These are phyloP conservation scores for Globisporangium megalacanthum DNA, from an alignment of 352 stramenopile species.

Conservation along the genomic window DNA sequence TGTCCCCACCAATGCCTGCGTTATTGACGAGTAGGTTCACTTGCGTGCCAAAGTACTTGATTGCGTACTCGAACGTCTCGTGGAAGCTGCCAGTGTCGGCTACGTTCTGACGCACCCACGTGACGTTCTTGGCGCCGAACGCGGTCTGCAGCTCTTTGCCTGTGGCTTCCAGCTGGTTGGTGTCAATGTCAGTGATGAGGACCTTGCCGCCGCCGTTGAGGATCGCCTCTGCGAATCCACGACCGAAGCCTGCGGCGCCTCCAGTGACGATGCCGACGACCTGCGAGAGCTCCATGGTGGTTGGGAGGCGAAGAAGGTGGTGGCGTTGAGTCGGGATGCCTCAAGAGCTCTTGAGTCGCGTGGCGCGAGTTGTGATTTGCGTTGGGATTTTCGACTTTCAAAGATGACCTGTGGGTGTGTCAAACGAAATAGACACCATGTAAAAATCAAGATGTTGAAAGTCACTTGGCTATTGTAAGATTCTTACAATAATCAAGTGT, in stretches of 20 bases:
- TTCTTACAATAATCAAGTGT: too few species aligned
- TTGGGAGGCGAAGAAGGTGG: not conserved
- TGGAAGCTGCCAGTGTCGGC: conserved; percentile 60
- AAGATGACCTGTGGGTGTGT: too few species aligned
- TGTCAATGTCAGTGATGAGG: conserved; percentile 75
- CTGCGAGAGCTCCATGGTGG: conserved; percentile 55
- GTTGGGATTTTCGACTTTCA: too few species aligned
- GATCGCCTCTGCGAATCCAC: conserved; percentile 55
- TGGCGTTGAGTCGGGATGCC: too few species aligned
- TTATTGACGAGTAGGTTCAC: conserved; percentile 83
- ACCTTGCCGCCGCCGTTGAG: conserved; percentile 43
- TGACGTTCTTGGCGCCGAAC: conserved; percentile 47
- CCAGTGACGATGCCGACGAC: conserved; percentile 67
- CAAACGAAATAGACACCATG: too few species aligned
- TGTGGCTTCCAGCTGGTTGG: conserved; percentile 45
- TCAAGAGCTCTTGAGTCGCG: too few species aligned
- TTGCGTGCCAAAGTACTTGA: conserved; percentile 45
- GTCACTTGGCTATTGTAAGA: too few species aligned
- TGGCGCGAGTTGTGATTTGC: too few species aligned
- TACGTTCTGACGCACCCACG: conserved; percentile 67
- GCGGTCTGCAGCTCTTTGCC: conserved; percentile 52
- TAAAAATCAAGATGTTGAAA: too few species aligned
- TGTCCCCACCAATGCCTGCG: conserved; percentile 62
- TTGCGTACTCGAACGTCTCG: conserved; percentile 48
- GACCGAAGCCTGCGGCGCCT: conserved; percentile 57